Conservation (phyloP, 208 protist genomes). For the Trypanosoma brucei region DNA sequence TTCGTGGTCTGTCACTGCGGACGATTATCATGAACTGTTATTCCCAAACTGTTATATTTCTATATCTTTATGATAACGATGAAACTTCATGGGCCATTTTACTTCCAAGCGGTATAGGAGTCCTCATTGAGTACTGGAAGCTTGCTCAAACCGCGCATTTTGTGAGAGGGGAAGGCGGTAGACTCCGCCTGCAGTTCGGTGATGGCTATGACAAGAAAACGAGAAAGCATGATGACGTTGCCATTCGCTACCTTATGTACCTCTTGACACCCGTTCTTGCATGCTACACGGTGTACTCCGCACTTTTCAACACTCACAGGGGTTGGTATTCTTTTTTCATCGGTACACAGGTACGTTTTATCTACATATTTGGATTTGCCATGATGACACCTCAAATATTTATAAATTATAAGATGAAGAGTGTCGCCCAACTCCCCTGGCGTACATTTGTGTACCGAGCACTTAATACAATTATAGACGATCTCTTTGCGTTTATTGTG, state of each 20-base stretch:
- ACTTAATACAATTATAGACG: slow-evolving; percentile 99
- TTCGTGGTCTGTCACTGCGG: slow-evolving; percentile 94
- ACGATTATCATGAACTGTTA: slow-evolving; percentile 93
- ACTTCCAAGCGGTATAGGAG: slow-evolving; percentile 76
- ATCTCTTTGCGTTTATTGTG: slow-evolving; percentile 99
- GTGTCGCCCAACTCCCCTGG: slow-evolving; percentile 97
- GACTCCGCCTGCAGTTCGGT: slow-evolving; percentile 52
- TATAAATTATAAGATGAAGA: slow-evolving; percentile 99
- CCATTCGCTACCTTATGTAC: slow-evolving; percentile 93
- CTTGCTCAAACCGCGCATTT: slow-evolving; percentile 81
- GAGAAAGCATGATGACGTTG: slow-evolving; percentile 86
- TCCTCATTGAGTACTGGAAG: slow-evolving; percentile 97
- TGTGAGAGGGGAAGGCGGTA: slow-evolving; percentile 16
- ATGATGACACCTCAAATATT: slow-evolving; percentile 99
- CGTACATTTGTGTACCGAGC: slow-evolving; percentile 97
- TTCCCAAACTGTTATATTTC: slow-evolving; percentile 95
- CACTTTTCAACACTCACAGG: slow-evolving; percentile 93
- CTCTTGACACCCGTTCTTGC: slow-evolving; percentile 89
- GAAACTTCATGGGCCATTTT: slow-evolving; percentile 94
- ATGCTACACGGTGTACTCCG: slow-evolving; percentile 93
- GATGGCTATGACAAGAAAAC: slow-evolving; percentile 76
- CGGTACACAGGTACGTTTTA: slow-evolving; percentile 82
- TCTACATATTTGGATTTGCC: slow-evolving; percentile 96
- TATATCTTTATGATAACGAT: slow-evolving; percentile 96
- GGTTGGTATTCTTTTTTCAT: slow-evolving; percentile 92